phyloP scores from a whole-genome alignment of 2,329 filamentous ascomycete species.

The Aspergillus ochraceus region DNA sequence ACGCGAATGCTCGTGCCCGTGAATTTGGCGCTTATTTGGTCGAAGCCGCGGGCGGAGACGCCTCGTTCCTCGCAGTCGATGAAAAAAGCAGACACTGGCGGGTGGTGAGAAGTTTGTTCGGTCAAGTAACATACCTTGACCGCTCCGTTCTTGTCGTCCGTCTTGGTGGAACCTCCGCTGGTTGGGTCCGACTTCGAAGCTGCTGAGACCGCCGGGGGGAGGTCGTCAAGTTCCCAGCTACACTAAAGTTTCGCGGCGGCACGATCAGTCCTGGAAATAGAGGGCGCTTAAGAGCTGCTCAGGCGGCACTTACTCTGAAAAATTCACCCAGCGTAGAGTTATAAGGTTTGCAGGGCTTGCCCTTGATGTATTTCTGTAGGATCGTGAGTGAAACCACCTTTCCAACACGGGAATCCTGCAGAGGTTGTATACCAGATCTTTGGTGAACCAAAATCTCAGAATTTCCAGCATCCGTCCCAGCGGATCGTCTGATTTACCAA shows the following conservation, averaged over 20 bases:
- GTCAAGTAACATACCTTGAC: slow-evolving; percentile 91
- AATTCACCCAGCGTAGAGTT: slow-evolving; percentile 97
- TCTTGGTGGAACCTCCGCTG: slow-evolving; percentile 35
- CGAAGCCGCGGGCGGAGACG: slow-evolving; percentile 82
- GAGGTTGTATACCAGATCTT: slow-evolving; percentile 67
- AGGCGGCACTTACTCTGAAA: slow-evolving; percentile 70
- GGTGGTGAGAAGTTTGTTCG: slow-evolving; percentile 97
- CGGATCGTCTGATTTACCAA: slow-evolving; percentile 86
- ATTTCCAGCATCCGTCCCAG: slow-evolving; percentile 94
- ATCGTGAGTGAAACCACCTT: slow-evolving; percentile 16
- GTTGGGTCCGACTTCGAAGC: slow-evolving; percentile 32
- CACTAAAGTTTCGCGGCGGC: slow-evolving; percentile 56
- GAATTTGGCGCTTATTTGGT: slow-evolving; percentile 96
- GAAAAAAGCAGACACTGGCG: slow-evolving; percentile 93
- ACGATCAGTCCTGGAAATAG: background rate
- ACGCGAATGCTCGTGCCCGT: slow-evolving; percentile 94
- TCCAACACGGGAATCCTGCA: background rate
- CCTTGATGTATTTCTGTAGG: slow-evolving; percentile 87
- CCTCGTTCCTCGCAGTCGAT: slow-evolving; percentile 91
- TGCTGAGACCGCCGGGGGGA: slow-evolving; percentile 62
- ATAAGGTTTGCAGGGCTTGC: slow-evolving; percentile 97
- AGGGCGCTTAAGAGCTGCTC: background rate
- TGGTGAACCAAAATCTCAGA: slow-evolving; percentile 96
- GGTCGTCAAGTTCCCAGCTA: slow-evolving; percentile 90
- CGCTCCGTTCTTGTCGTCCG: slow-evolving; percentile 43